A percentile compares a stretch with the other conserved stretches of the same genome.
phyloP scores from a whole-genome alignment of 768 basidiomycete genomes.

The Tephrocybe sp. region DNA sequence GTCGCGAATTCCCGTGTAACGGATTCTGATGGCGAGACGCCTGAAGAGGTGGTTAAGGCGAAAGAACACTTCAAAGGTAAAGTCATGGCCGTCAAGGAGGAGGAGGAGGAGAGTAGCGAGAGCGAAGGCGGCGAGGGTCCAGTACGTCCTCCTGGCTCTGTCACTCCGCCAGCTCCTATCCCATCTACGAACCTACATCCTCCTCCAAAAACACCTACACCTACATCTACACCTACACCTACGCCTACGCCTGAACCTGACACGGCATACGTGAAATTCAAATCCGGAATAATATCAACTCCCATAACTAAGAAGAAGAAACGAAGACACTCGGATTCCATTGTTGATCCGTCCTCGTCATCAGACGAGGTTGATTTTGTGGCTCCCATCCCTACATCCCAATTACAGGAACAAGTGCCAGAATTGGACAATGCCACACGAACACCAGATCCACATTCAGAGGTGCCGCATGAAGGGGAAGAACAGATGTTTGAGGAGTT shows the following conservation, averaged over 20 bases:
- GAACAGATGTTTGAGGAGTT: conserved; percentile 11
- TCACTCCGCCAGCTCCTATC: not conserved
- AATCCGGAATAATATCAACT: conserved; percentile 10
- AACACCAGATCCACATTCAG: too few relatives aligned
- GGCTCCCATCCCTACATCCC: not conserved
- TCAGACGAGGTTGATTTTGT: conserved; percentile 14
- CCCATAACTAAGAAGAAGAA: conserved; percentile 16
- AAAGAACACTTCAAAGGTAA: conserved; percentile 9
- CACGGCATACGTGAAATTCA: conserved; percentile 8
- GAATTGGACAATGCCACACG: too few relatives aligned
- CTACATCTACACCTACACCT: too few relatives aligned
- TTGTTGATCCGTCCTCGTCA: not conserved
- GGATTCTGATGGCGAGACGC: too few relatives aligned
- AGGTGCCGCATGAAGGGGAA: not conserved
- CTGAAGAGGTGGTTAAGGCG: too few relatives aligned
- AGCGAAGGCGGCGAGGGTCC: conserved; percentile 1
- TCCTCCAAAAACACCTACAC: not conserved
- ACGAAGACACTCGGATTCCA: not conserved
- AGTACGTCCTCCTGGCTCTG: not conserved
- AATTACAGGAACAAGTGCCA: not conserved
- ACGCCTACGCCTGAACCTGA: conserved; percentile 2
- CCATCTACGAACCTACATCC: not conserved
- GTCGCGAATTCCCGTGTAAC: too few relatives aligned
- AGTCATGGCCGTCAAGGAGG: conserved; percentile 17
- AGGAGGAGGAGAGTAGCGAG: conserved; percentile 9